Base-by-base conservation (phyloP, 306 rosid genomes). In the Prinsepia uniflora region DNA sequence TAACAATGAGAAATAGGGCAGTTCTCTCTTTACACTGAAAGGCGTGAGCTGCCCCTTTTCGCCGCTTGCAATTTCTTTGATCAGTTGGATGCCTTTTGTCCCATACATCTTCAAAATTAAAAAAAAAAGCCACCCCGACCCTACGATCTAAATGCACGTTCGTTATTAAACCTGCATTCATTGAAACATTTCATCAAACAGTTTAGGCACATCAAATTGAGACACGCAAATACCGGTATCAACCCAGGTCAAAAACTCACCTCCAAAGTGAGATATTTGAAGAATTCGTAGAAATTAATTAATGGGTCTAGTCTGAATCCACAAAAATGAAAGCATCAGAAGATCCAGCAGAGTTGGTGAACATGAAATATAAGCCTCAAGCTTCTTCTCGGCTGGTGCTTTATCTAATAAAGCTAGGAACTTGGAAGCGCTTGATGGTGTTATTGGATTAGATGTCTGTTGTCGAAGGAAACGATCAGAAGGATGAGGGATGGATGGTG, bases 31-130 rank as follows among this genome's bases (percentile, higher is more conserved):
- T 79, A 90, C 98, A 81, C 84, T 90, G 88, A 81, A 92, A 15
- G 80, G 86, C 2, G 83, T 56, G 67, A 92, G 84, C 76, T 92
- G 98, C 17, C 81, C 93, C 78, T 90, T 90, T 63, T 90, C 98
- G 39, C 79, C 81, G 55, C 60, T 76, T 20, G 91, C 73, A 55
- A 83, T 63, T 83, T 90, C 98, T 81, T 82, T 92, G 65, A 92
- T 91, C 72, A 92, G 80, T 68, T 85, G 91, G 74, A 84, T 82
- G 54, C 87, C 96, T 71, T 84, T 90, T 80, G 86, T 82, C 36
- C 96, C 96, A 59, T 90, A 90, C 98, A 92, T 92, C 45, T 76
- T 82, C 42, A 5, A 30, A 67, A 57, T 22, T 40, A 19, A 61
- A 54, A 43, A 54, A 43, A 52, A 7, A 30, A 13, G 10, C 10